A percentile compares a stretch with the other conserved stretches of the same genome.
These are phyloP conservation scores for Penicillium nordicum DNA, from an alignment of 2,329 filamentous ascomycete species.

Conservation along the genomic window DNA sequence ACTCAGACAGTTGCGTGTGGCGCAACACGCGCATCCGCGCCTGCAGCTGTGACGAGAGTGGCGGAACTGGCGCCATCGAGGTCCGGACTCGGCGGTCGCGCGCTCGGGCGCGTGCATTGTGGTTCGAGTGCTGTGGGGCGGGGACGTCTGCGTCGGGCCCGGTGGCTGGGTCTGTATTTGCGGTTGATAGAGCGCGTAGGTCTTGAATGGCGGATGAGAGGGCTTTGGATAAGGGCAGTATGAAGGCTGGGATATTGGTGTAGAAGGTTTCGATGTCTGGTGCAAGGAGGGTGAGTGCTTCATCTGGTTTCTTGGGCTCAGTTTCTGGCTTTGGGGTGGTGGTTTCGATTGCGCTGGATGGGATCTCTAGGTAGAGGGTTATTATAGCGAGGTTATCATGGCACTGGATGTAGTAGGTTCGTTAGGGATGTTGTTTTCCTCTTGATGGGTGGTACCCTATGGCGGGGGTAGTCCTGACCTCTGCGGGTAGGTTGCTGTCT, in stretches of 20 bases:
- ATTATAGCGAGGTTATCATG: constrained; percentile 37
- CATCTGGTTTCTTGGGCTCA: constrained; percentile 13
- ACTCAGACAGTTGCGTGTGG: constrained; percentile 29
- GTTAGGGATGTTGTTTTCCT: background rate
- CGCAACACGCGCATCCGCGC: constrained; percentile 30
- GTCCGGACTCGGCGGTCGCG: constrained; percentile 23
- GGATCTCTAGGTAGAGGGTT: constrained; percentile 37
- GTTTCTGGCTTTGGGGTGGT: constrained; percentile 13
- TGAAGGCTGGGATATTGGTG: constrained; percentile 26
- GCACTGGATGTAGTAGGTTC: constrained; percentile 20
- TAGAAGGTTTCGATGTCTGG: constrained; percentile 38
- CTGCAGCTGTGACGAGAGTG: constrained; percentile 28
- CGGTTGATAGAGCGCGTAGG: constrained; percentile 26
- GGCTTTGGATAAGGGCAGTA: constrained; percentile 23
- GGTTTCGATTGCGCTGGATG: constrained; percentile 20
- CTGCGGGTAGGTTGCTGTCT: constrained; percentile 32
- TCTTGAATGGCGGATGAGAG: constrained; percentile 26
- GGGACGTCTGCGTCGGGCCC: background rate
- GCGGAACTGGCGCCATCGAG: constrained; percentile 19
- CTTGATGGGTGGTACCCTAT: background rate
- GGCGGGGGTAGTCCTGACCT: constrained; percentile 25
- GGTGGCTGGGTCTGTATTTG: constrained; percentile 17
- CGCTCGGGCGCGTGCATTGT: constrained; percentile 18
- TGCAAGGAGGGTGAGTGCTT: constrained; percentile 31
- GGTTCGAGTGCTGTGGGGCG: constrained; percentile 9